Conservation (phyloP, 371 early-diverging fungal species). For the Mortierella sp. region DNA sequence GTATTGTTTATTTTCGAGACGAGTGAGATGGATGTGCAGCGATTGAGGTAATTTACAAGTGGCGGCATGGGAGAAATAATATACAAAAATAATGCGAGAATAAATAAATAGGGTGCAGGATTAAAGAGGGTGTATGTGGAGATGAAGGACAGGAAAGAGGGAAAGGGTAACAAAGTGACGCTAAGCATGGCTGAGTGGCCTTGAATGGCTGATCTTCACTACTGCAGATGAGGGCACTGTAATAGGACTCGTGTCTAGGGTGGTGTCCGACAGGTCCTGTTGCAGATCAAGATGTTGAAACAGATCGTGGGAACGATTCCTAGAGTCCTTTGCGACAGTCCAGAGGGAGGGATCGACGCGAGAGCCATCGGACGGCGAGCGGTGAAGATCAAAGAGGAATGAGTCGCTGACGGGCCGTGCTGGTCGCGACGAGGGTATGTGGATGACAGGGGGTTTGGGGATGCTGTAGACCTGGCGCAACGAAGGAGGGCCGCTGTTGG, state of each 20-base stretch:
- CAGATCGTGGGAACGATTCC: conserved; percentile 15
- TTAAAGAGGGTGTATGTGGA: background rate
- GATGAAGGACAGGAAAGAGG: no score
- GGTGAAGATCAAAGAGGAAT: conserved; percentile 38
- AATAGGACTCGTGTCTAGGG: background rate
- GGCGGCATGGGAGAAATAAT: background rate
- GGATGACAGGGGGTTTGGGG: conserved; percentile 28
- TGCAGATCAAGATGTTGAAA: background rate
- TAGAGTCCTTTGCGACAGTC: conserved; percentile 8
- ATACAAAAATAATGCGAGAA: background rate
- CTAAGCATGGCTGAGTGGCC: background rate
- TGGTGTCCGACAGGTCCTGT: background rate
- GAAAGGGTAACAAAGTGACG: background rate
- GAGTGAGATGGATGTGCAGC: no score
- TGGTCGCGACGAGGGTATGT: conserved; percentile 31
- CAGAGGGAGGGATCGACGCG: conserved; percentile 6
- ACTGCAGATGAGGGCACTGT: background rate
- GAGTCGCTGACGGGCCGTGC: conserved; percentile 36
- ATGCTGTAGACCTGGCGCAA: conserved; percentile 29
- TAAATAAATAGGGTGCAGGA: background rate
- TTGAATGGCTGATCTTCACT: background rate
- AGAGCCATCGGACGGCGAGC: conserved; percentile 1
- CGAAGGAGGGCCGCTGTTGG: conserved; percentile 27
- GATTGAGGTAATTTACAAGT: background rate
- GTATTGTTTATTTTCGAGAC: background rate